Evolutionary conservation across 202 grass and related monocot genomes (phyloP), one percentile per base, ranked within the genome.

Genomic region (Schoenoplectus triqueter): DNA sequence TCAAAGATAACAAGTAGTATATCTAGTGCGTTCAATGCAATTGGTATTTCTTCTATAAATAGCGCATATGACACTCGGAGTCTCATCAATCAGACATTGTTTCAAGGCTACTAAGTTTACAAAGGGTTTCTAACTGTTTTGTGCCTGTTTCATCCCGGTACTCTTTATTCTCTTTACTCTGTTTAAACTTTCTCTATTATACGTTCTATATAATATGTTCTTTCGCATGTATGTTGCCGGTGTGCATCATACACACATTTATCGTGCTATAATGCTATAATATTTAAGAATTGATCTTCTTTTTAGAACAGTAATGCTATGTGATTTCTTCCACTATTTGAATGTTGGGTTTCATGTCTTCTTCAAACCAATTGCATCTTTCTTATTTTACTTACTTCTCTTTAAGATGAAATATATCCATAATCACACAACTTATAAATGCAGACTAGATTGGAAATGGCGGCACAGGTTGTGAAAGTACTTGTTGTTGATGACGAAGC

Each of bases 401-500:
- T 69, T 73, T 46, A 50, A 22, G 47, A 5, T 31, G 46, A 54
- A 52, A 54, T 74, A 52, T 31, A 31, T 31, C 31, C 31, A 31
- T 52, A 74, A 74, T 20, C 9, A 52, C 52, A 54, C 18, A 52
- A 22, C 5, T n/a, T 6, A 8, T 10, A 71, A 10, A 17, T 74
- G 9, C 18, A 74, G 18, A 52, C 47, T 21, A 31, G 7, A 50
- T 1, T 74, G 46, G 48, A 52, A 11, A 74, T 74, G 71, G 48
- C 19, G 7, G 52, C 47, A 51, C 46, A 22, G 8, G 47, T 73
- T 51, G 47, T 85, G 83, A 85, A 50, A 85, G 44, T 41, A 39
- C 56, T 85, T 6, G 40, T 85, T 3, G 83, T 78, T 1, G 83
- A 85, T 21, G 83, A 85, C 8, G 64, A 65, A 2, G 21, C 3